Base-by-base conservation (phyloP, 805 yeast species). In the Candida nanaspora region DNA sequence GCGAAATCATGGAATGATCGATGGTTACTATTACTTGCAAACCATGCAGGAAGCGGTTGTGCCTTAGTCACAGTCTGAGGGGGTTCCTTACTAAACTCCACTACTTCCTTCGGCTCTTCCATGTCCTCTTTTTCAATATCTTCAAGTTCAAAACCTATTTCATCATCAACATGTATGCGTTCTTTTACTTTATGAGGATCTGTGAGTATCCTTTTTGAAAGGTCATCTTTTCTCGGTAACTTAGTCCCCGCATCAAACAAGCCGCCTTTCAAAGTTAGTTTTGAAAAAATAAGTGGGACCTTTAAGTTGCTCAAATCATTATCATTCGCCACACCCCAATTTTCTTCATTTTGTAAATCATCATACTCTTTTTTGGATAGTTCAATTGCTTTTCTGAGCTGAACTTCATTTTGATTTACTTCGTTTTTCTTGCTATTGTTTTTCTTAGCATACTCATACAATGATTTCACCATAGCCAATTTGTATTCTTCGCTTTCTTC, bases 361-460 rank as follows among this genome's bases (percentile, higher is more conserved):
- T 51, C 39, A 27, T 66, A 66, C 29, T 76, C 80, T 40, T 55
- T 49, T 42, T 70, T 69, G 2, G 77, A 72, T 29, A 59, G 62
- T 37, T 67, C 72, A 32, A 77, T 68, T 0, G 84, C 82, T 31
- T 51, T 50, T 43, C 60, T 57, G 25, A 78, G 52, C 16, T 61
- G 58, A 4, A 49, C 48, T 1, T 41, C 19, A n/a, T 51, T 50
- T 2, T 44, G 44, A 5, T 46, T 50, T 14, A 52, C 44, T 23
- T 21, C 18, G 14, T 7, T 15, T 9, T 15, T 22, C 37, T 46
- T 46, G 25, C 15, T 20, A 28, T 36, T 27, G 37, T 61, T 46
- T 13, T 52, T 35, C 4, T 44, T 41, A 1, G 65, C 63, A 44
- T 57, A 58, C 13, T 57, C 62, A 35, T 62, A 61, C 23, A 61